Evolutionary conservation across 768 basidiomycete species (phyloP).

Genomic region (Suillus americanus): DNA sequence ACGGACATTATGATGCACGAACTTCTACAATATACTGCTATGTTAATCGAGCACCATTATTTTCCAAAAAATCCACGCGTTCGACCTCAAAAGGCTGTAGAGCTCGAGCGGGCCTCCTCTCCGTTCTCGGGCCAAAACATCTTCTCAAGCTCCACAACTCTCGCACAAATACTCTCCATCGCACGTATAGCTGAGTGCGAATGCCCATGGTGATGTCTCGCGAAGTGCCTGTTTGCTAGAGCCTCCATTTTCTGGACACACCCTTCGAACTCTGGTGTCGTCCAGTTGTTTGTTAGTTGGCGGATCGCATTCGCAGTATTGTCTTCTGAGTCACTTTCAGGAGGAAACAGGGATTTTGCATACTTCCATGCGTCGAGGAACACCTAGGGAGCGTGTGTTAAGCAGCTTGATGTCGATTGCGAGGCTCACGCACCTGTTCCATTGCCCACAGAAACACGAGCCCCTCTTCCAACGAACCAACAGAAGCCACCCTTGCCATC

Average conservation of each 20-base stretch:
- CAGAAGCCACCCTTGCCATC: conserved; percentile 53
- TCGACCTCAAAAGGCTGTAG: not conserved
- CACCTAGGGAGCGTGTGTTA: conserved; percentile 38
- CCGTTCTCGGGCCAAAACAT: conserved; percentile 56
- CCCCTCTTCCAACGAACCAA: conserved; percentile 55
- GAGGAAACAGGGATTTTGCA: conserved; percentile 31
- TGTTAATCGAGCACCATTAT: not conserved
- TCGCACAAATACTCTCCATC: conserved; percentile 49
- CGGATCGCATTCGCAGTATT: conserved; percentile 33
- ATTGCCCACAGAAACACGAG: conserved; percentile 78
- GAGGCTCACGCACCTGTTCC: conserved; percentile 54
- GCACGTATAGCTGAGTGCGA: conserved; percentile 29
- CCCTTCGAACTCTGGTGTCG: conserved; percentile 45
- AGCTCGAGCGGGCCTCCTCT: conserved; percentile 25
- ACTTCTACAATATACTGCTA: not conserved
- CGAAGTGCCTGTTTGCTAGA: conserved; percentile 42
- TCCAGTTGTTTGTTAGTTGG: conserved; percentile 67
- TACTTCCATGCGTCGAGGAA: conserved; percentile 70
- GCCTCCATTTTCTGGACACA: conserved; percentile 53
- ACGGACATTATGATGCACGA: not conserved
- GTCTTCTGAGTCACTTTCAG: conserved; percentile 9
- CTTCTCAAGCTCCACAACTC: conserved; percentile 60
- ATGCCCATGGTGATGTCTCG: conserved; percentile 3
- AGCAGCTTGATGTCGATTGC: not conserved
- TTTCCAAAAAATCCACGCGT: not conserved